Conservation (phyloP, 1,284 basidiomycete genomes). For the Ceratobasidium sp. region DNA sequence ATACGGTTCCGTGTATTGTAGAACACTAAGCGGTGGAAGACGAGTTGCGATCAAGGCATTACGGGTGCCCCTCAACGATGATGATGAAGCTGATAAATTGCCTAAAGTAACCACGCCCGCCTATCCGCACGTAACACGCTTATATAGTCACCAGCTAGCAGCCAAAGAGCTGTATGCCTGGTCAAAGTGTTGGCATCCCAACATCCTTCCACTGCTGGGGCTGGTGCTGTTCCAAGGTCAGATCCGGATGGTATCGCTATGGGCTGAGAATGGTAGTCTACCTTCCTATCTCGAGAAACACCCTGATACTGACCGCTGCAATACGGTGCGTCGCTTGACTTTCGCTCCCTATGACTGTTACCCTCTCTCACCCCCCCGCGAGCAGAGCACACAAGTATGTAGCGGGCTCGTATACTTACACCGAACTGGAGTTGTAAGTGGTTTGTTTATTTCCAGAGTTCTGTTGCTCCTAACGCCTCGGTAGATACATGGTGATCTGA, state of each 20-base stretch:
- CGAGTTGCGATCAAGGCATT: slow-evolving; percentile 18
- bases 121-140: background rate
- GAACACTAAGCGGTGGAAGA: background rate
- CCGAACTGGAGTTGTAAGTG: background rate
- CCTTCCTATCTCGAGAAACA: background rate
- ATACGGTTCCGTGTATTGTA: slow-evolving; percentile 11
- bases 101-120: background rate
- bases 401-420: slow-evolving; percentile 9
- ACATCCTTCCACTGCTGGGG: slow-evolving; percentile 17
- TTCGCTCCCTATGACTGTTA: background rate
- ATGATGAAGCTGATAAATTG: background rate
- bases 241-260: slow-evolving; percentile 26
- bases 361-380: no score
- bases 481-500: slow-evolving; percentile 11
- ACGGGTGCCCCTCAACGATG: background rate
- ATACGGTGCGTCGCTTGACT: background rate
- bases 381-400: background rate
- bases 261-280: slow-evolving; percentile 17
- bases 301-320: background rate
- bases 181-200: slow-evolving; percentile 20
- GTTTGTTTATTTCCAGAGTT: background rate
- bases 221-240: background rate
- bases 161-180: slow-evolving; percentile 13
- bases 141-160: background rate
- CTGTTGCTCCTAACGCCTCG: background rate